Evolutionary conservation across 352 stramenopile species (phyloP).

Genomic region (Phytophthora sansomeana): DNA sequence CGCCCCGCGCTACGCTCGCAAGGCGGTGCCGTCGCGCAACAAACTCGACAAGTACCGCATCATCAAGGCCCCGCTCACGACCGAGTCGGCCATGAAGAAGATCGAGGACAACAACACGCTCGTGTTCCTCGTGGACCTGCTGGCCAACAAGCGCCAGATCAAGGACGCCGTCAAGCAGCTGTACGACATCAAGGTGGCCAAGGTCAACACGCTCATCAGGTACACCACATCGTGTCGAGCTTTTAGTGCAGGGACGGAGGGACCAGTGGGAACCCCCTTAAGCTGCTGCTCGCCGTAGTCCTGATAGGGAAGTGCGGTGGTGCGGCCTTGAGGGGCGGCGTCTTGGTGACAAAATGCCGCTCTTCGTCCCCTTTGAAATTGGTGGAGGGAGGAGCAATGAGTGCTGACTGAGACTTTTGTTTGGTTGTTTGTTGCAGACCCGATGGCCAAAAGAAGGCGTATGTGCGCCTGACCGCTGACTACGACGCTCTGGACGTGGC

Average conservation of each 20-base stretch:
- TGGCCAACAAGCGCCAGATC: conserved; percentile 99
- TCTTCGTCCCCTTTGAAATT: conserved; percentile 20
- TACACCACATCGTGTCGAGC: conserved; percentile 90
- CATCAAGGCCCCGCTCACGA: conserved; percentile 99
- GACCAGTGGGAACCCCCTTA: conserved; percentile 28
- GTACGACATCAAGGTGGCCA: conserved; percentile 99
- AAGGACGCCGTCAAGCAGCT: conserved; percentile 99
- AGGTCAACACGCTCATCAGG: conserved; percentile 99
- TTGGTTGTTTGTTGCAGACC: conserved; percentile 82
- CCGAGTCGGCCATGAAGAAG: conserved; percentile 99
- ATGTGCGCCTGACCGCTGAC: conserved; percentile 98
- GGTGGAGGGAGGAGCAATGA: conserved; percentile 1
- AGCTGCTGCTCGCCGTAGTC: conserved; percentile 40
- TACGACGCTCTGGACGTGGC: conserved; percentile 99
- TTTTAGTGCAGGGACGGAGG: conserved; percentile 32
- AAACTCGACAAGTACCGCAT: conserved; percentile 99
- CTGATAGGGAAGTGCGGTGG: conserved; percentile 55
- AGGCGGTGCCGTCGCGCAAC: conserved; percentile 93
- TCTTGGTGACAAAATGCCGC: conserved; percentile 3
- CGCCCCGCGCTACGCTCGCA: conserved; percentile 97
- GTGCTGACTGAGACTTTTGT: conserved; percentile 29
- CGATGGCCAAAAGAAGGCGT: conserved; percentile 99
- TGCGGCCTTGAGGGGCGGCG: conserved; percentile 23
- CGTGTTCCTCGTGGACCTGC: conserved; percentile 99
- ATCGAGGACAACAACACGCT: conserved; percentile 99